A percentile compares a stretch with the other conserved stretches of the same genome.
Evolutionary conservation across 805 yeast species (phyloP).

Genomic region (Yarrowia divulgata): DNA sequence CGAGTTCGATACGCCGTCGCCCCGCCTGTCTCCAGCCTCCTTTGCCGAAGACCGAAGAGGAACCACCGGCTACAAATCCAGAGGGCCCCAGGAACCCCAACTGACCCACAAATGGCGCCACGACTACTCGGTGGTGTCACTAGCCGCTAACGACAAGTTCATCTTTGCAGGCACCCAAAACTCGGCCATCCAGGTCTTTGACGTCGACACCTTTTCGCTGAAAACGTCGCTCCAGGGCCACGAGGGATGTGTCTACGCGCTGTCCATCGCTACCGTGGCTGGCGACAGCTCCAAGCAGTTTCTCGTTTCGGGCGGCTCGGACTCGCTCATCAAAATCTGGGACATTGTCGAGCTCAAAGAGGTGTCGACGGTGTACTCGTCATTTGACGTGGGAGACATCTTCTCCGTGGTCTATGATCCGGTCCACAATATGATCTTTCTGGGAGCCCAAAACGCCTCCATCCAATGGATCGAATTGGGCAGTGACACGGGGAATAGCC

Average conservation of each 20-base stretch:
- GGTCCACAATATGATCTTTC: slow-evolving; percentile 64
- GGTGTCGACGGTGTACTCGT: slow-evolving; percentile 78
- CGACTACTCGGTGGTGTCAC: slow-evolving; percentile 72
- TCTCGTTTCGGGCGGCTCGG: slow-evolving; percentile 87
- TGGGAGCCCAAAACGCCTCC: slow-evolving; percentile 94
- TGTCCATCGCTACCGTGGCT: slow-evolving; percentile 50
- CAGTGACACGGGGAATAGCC: slow-evolving; percentile 46
- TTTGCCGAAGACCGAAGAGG: slow-evolving; percentile 30
- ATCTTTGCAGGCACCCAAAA: slow-evolving; percentile 92
- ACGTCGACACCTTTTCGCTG: slow-evolving; percentile 67
- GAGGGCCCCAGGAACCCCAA: slow-evolving; percentile 35
- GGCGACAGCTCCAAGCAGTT: slow-evolving; percentile 55
- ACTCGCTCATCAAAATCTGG: slow-evolving; percentile 89
- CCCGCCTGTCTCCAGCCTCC: slow-evolving; percentile 16
- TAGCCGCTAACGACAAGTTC: slow-evolving; percentile 48
- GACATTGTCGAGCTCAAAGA: slow-evolving; percentile 56
- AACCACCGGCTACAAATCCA: slow-evolving; percentile 18
- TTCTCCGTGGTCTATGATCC: slow-evolving; percentile 80
- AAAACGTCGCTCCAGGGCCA: slow-evolving; percentile 66
- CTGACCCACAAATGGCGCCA: slow-evolving; percentile 80
- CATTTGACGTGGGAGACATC: slow-evolving; percentile 91
- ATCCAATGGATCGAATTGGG: slow-evolving; percentile 70
- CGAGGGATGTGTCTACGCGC: slow-evolving; percentile 74
- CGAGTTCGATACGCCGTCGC: slow-evolving; percentile 35
- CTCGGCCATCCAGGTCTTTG: slow-evolving; percentile 75